Evolutionary conservation across 1,284 basidiomycete species (phyloP), one percentile per base, ranked within the genome.

Genomic region (Xerocomus tenax): DNA sequence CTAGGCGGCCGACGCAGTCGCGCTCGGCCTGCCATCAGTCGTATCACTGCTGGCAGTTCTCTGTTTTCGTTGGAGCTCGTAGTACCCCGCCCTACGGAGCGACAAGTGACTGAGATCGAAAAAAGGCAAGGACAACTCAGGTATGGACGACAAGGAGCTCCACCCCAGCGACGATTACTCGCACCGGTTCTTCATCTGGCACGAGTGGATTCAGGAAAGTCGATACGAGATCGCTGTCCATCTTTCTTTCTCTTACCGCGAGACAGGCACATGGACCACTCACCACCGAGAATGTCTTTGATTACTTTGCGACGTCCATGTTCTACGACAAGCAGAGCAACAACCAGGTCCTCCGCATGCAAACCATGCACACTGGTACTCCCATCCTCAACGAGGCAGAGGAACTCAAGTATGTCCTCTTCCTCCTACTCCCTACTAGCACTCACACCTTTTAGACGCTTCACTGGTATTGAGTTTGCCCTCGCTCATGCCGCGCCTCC

Each of bases 261-360:
- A 16, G 47, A 21, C 53, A 66, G 79, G 86, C 82, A 19, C 79
- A 87, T 58, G 87, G 87, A 13, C 83, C 83, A 8, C 74, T 90
- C 56, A 83, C 82, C 3, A 66, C 74, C 12, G 78, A 84, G 54
- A 89, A 87, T 61, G 87, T 87, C 38, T 82, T 91, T 56, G 87
- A 91, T 49, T 92, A 91, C 69, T 92, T 92, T 63, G 74, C 83
- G 15, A 78, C 79, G 1, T 90, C 87, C 15, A 89, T 89, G 80
- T 91, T 91, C 71, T 92, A 89, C 65, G 89, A 92, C 69, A 87
- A 88, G 64, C 82, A 87, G 67, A 90, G 87, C 66, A 91, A 86
- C 66, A 92, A 92, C 64, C 86, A 91, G 62, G 81, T 87, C 25
- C 71, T 92, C 41, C 82, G 87, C 59, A 92, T 92, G 89, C 89